phyloP scores from a whole-genome alignment of 257 asterid genomes.

The Solanum sitiens region DNA sequence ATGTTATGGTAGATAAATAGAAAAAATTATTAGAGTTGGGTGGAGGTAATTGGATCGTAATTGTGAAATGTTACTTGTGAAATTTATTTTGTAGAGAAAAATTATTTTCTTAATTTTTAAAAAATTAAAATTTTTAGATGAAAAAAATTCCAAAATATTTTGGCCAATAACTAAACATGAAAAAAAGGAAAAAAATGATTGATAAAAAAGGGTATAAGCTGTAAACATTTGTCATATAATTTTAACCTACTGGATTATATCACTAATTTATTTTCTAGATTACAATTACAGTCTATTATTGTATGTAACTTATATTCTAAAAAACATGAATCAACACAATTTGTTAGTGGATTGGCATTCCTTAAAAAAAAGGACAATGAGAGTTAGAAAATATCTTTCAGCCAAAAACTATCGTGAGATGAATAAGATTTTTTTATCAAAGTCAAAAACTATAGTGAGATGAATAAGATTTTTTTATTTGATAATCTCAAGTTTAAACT shows the following conservation, averaged over 20 bases:
- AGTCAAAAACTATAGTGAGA: background rate
- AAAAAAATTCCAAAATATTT: background rate
- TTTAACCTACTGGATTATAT: background rate
- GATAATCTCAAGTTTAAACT: background rate
- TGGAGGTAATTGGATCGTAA: background rate
- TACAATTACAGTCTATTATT: background rate
- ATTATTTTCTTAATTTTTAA: background rate
- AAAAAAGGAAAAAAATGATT: background rate
- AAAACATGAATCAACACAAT: background rate
- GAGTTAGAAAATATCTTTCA: background rate
- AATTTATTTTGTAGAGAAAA: background rate
- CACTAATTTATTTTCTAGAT: background rate
- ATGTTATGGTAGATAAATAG: background rate
- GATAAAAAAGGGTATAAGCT: background rate
- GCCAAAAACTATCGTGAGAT: background rate
- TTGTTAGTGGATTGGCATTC: background rate
- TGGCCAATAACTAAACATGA: background rate
- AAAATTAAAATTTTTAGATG: background rate
- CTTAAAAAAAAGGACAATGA: background rate
- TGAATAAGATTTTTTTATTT: background rate
- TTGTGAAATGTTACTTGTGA: background rate
- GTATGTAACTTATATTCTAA: background rate
- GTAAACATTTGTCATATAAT: background rate
- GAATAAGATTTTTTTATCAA: background rate
- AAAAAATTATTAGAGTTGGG: background rate